Base-by-base conservation (phyloP, 345 rosid genomes). In the Corchorus capsularis region DNA sequence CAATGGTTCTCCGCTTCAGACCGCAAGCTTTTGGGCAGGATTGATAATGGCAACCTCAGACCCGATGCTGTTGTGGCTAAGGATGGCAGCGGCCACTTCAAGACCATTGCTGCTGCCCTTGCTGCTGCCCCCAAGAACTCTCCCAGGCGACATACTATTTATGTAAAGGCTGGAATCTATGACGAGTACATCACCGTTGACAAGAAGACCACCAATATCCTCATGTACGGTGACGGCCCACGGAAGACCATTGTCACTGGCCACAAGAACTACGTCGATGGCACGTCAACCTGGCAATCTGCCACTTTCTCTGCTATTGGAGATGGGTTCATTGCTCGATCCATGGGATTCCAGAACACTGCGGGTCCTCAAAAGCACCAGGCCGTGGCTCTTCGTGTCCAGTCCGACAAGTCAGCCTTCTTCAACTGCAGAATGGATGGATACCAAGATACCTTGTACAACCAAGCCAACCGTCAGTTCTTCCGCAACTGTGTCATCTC, bases 201-300 rank as follows among this genome's bases (percentile, higher is more conserved):
- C 8, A 87, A 84, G 78, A 77, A 83, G 27, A 27, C 19, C 81
- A 85, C 79, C 61, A 90, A 92, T 66, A 82, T 92, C 39, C 84
- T 85, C 77, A 80, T 92, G 79, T 90, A 89, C 39, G 97, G 95
- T 35, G 98, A 91, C 62, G 98, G 97, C 27, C 89, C 93, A 1
- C 75, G 86, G 72, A 87, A 81, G 85, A 90, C 97, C 8, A 84
- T 90, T 17, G 76, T 93, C 66, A 82, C 91, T 0, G 88, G 89
- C 50, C 50, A 79, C 76, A 77, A 87, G 82, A 57, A 78, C 84
- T 70, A 59, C 79, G 70, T 49, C 2, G 87, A 79, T 6, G 86
- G 89, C 35, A 57, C 89, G 59, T 90, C 97, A 49, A 83, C 78
- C 63, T 27, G 27, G 27, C 82, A 79, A 43, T 87, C 87, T n/a